A percentile compares a stretch with the other conserved stretches of the same genome.
Conservation (phyloP, 148 eudicot genomes). For the Heliosperma pusillum region DNA sequence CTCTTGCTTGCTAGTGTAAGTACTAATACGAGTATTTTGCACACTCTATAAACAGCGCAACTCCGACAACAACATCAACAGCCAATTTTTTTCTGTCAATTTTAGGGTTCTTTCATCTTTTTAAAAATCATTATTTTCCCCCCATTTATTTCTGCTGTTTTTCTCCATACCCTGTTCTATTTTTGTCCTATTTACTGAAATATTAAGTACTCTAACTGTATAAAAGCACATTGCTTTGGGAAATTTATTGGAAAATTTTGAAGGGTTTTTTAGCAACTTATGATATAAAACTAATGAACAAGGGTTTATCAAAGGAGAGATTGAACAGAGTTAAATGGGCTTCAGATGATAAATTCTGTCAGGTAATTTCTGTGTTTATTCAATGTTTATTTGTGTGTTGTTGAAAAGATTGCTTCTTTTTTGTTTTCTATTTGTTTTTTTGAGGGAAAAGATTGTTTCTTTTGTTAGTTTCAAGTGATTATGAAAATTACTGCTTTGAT, state of each 20-base stretch:
- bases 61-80: too few species aligned
- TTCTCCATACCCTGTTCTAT: neutral
- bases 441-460: neutral
- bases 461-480: neutral
- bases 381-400: neutral
- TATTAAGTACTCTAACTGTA: neutral
- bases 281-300: neutral
- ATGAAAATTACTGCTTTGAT: constrained; percentile 6
- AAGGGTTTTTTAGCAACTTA: neutral
- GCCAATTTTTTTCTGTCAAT: too few species aligned
- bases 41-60: too few species aligned
- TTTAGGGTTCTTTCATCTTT: neutral
- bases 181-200: neutral
- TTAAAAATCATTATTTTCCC: too few species aligned
- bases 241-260: neutral
- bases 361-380: neutral
- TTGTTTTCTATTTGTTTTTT: neutral
- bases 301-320: constrained; percentile 7
- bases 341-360: neutral
- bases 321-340: constrained; percentile 1
- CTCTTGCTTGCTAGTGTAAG: too few species aligned
- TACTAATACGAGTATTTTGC: too few species aligned
- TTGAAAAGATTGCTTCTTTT: neutral
- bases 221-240: neutral
- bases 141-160: neutral